These are phyloP conservation scores for Penicillium aurantiogriseum DNA, from an alignment of 2,329 filamentous ascomycete species.

Conservation along the genomic window DNA sequence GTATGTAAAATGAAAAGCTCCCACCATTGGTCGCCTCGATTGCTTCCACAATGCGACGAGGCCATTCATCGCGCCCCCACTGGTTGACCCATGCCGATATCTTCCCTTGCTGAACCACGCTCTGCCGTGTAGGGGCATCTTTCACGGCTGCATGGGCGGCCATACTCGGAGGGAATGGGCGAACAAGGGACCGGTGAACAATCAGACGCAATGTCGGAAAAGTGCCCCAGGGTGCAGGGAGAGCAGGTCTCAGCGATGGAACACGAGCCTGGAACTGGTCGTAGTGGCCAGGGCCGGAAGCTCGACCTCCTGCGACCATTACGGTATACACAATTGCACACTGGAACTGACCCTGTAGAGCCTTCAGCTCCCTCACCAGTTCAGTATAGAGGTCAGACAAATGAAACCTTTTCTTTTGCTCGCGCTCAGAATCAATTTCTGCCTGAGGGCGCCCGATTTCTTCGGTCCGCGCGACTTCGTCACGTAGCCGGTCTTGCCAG, in stretches of 20 bases:
- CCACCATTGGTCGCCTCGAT: slow-evolving; percentile 30
- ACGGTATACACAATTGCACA: slow-evolving; percentile 43
- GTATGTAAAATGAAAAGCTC: slow-evolving; percentile 33
- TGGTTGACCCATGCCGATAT: slow-evolving; percentile 41
- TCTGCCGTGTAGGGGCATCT: slow-evolving; percentile 38
- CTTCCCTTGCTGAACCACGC: slow-evolving; percentile 33
- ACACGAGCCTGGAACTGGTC: slow-evolving; percentile 14
- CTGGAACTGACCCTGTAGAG: slow-evolving; percentile 38
- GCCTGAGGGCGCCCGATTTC: slow-evolving; percentile 33
- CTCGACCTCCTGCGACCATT: slow-evolving; percentile 22
- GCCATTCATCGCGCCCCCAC: slow-evolving; percentile 38
- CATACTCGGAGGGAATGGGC: slow-evolving; percentile 37
- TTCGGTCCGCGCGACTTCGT: slow-evolving; percentile 43
- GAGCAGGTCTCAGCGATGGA: slow-evolving; percentile 34
- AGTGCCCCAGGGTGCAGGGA: slow-evolving; percentile 40
- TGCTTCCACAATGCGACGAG: slow-evolving; percentile 29
- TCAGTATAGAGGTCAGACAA: slow-evolving; percentile 33
- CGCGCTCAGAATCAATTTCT: slow-evolving; percentile 31
- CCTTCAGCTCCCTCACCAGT: slow-evolving; percentile 32
- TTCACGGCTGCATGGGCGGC: slow-evolving; percentile 33
- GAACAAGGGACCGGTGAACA: slow-evolving; percentile 36
- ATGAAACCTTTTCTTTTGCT: slow-evolving; percentile 30
- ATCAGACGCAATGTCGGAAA: slow-evolving; percentile 41
- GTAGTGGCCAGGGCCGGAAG: slow-evolving; percentile 19
- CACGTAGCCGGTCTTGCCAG: slow-evolving; percentile 51